Conservation (phyloP, 2,329 filamentous ascomycete genomes). For the Metarhizium guizhouense region DNA sequence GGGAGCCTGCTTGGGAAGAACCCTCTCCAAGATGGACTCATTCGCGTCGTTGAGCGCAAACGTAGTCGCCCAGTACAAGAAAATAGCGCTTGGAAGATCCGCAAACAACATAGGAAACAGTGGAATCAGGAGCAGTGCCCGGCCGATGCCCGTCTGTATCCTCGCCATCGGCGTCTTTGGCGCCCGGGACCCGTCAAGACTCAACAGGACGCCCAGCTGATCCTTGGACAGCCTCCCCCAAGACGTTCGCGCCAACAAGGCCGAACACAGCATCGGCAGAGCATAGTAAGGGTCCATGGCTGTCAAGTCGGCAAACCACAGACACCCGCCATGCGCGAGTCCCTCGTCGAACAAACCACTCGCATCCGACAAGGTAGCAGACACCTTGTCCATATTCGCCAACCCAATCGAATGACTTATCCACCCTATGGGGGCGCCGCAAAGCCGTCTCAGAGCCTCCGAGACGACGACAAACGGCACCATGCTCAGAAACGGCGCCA, state of each 20-base stretch:
- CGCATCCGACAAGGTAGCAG: slow-evolving; percentile 16
- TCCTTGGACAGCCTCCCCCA: slow-evolving; percentile 21
- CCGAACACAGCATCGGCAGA: slow-evolving; percentile 32
- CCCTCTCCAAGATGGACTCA: slow-evolving; percentile 17
- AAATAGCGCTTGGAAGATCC: slow-evolving; percentile 29
- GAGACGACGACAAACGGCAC: slow-evolving; percentile 42
- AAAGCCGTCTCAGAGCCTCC: slow-evolving; percentile 40
- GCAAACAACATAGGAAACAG: slow-evolving; percentile 24
- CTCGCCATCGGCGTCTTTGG: slow-evolving; percentile 13
- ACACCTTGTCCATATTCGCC: slow-evolving; percentile 11
- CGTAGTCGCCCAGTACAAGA: slow-evolving; percentile 31
- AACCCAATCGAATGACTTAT: slow-evolving; percentile 23
- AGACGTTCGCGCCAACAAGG: slow-evolving; percentile 18
- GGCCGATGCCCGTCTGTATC: slow-evolving; percentile 18
- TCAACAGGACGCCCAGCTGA: slow-evolving; percentile 18
- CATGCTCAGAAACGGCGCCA: slow-evolving; percentile 29
- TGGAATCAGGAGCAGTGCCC: slow-evolving; percentile 23
- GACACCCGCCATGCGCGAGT: slow-evolving; percentile 38
- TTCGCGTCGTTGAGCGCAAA: slow-evolving; percentile 27
- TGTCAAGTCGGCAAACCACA: slow-evolving; percentile 49
- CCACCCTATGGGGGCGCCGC: slow-evolving; percentile 21
- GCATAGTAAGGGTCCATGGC: slow-evolving; percentile 40
- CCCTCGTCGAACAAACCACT: slow-evolving; percentile 25
- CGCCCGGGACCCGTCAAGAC: slow-evolving; percentile 8
- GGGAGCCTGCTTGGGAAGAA: slow-evolving; percentile 11